Base-by-base conservation (phyloP, 179 eudicot genomes). In the Gypsophila paniculata region DNA sequence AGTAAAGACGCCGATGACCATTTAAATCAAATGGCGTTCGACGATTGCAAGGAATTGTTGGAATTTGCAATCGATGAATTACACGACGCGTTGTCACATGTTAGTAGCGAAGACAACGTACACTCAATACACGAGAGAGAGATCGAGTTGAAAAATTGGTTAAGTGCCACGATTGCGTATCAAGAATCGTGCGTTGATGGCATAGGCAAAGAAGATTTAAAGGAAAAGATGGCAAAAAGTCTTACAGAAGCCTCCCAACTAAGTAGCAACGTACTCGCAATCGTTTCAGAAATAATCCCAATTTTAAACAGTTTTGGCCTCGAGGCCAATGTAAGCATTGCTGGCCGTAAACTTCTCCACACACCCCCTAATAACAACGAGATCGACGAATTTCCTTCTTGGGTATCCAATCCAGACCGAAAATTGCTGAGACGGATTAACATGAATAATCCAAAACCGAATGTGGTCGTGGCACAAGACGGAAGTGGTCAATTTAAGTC, bases 401-500 rank as follows among this genome's bases (percentile, higher is more conserved):
- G 97, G 97, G 7, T 91, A 11, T 69, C 89, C 0, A 64, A 11
- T 5, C 79, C 65, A 1, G 89, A 87, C 70, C 65, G 95, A 39
- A 85, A 76, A 74, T 61, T 90, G 17, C 55, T 90, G 9, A 61
- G 52, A 14, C 67, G 72, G 11, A 72, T 64, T 13, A 68, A 74
- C 26, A 29, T 29, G 5, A 76, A 65, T 22, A 76, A 74, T 1
- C 58, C 78, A 15, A 70, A 12, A 25, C 91, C 96, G 0, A 73
- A 88, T 54, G 96, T 75, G 0, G 79, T 90, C 17, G 96, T 86
- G 1, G 88, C 90, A 4, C 77, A 86, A 73, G 91, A 88, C 39
- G 87, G 93, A 61, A 89, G 85, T 58, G 93, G 96, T 0, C 82
- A 85, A 11, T 91, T 78, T 38, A 91, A 72, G 74, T 85, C 88